These are phyloP conservation scores for Backusella liffmaniae DNA, from an alignment of 192 early-diverging fungal genomes.

Conservation along the genomic window DNA sequence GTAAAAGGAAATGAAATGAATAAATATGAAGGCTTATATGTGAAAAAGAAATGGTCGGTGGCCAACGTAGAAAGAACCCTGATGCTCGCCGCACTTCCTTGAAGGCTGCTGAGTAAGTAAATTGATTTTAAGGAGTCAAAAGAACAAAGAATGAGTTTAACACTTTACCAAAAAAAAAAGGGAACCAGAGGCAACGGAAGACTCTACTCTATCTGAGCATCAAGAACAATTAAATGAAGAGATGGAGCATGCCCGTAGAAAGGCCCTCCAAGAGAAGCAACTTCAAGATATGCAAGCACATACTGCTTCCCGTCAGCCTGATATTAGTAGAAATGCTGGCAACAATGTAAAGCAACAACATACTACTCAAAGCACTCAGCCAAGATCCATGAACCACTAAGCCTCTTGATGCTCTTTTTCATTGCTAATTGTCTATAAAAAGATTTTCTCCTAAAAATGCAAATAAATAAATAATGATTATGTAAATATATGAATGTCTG, in stretches of 20 bases:
- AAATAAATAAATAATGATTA: constrained; percentile 2
- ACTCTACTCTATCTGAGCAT: background rate
- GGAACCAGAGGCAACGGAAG: background rate
- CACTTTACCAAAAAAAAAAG: background rate
- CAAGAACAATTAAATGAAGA: constrained; percentile 10
- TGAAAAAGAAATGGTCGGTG: constrained; percentile 7
- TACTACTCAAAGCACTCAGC: background rate
- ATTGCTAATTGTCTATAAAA: background rate
- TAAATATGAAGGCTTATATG: background rate
- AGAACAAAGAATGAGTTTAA: background rate
- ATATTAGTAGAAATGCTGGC: constrained; percentile 9
- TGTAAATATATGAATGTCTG: background rate
- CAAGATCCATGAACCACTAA: constrained; percentile 18
- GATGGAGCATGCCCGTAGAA: background rate
- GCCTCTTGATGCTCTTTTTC: background rate
- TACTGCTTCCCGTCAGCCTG: constrained; percentile 10
- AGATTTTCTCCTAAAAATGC: background rate
- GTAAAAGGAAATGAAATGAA: background rate
- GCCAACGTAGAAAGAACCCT: constrained; percentile 5
- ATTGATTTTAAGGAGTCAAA: background rate
- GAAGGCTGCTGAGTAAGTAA: background rate
- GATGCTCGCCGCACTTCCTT: constrained; percentile 4
- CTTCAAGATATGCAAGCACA: constrained; percentile 1
- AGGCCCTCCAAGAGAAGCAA: background rate
- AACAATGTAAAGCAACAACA: background rate